Evolutionary conservation across 2,329 filamentous ascomycete genomes (phyloP).

Genomic region (Sclerotiophoma versabilis): DNA sequence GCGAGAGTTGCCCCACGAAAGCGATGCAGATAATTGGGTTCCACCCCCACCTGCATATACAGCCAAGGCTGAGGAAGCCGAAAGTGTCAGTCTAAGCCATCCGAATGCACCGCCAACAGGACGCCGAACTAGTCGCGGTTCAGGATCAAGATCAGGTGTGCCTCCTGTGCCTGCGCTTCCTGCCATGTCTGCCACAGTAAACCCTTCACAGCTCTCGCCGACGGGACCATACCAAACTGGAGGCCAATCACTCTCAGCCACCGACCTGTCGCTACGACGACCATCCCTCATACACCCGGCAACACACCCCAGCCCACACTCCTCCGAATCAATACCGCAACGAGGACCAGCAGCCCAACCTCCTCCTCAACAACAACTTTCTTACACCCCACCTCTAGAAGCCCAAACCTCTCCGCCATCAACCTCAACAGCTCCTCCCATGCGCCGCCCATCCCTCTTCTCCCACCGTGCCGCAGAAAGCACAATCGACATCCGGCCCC

Average conservation of each 20-base stretch:
- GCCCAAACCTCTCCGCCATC: slow-evolving; percentile 6
- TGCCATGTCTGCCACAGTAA: slow-evolving; percentile 31
- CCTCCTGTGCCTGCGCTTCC: slow-evolving; percentile 27
- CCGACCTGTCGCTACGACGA: slow-evolving; percentile 32
- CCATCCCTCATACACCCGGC: slow-evolving; percentile 45
- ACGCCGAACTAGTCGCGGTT: slow-evolving; percentile 5
- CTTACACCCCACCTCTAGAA: slow-evolving; percentile 2
- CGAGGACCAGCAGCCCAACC: slow-evolving; percentile 35
- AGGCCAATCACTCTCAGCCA: slow-evolving; percentile 34
- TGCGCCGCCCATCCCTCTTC: slow-evolving; percentile 24
- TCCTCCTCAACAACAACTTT: slow-evolving; percentile 8
- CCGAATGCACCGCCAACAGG: slow-evolving; percentile 39
- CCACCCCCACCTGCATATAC: slow-evolving; percentile 84
- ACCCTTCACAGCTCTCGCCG: slow-evolving; percentile 26
- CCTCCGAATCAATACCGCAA: slow-evolving; percentile 27
- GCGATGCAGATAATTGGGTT: slow-evolving; percentile 88
- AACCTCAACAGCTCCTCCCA: neutral
- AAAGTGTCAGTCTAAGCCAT: slow-evolving; percentile 49
- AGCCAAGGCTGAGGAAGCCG: slow-evolving; percentile 59
- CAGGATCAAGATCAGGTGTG: slow-evolving; percentile 11
- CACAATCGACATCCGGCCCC: slow-evolving; percentile 30
- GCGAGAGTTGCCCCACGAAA: slow-evolving; percentile 80
- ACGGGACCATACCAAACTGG: slow-evolving; percentile 29
- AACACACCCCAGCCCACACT: slow-evolving; percentile 43
- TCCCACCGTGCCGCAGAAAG: slow-evolving; percentile 26